Conservation (phyloP, 2,329 filamentous ascomycete species). For the Exophiala sideris region DNA sequence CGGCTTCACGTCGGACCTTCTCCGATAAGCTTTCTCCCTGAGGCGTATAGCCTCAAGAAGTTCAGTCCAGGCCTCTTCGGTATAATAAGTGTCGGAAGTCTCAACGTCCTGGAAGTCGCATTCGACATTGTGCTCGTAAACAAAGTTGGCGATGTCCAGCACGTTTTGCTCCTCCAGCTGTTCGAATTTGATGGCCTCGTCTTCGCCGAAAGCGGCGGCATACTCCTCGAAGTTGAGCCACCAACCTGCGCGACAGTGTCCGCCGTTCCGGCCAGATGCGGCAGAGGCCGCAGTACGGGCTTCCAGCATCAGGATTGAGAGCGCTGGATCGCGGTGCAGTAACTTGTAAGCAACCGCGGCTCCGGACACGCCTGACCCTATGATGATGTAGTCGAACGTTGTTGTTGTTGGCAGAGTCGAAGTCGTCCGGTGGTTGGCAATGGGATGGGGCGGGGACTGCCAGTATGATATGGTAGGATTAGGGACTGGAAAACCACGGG, state of each 20-base stretch:
- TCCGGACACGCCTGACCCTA: conserved; percentile 45
- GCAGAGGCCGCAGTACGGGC: conserved; percentile 45
- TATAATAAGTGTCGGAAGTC: conserved; percentile 30
- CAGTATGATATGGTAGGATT: conserved; percentile 36
- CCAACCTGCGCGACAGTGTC: conserved; percentile 31
- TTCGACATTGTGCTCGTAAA: conserved; percentile 39
- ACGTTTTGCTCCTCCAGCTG: conserved; percentile 43
- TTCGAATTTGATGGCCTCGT: conserved; percentile 47
- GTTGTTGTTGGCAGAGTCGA: conserved; percentile 31
- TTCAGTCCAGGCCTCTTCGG: conserved; percentile 3
- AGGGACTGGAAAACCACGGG: conserved; percentile 30
- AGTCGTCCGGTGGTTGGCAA: conserved; percentile 38
- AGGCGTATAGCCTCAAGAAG: conserved; percentile 10
- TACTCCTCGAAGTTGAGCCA: no score
- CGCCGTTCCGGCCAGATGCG: conserved; percentile 46
- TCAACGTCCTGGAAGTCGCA: conserved; percentile 45
- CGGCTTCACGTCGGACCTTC: neutral
- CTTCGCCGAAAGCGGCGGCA: conserved; percentile 39
- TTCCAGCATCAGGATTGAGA: conserved; percentile 40
- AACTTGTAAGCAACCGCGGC: conserved; percentile 37
- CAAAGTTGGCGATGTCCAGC: conserved; percentile 42
- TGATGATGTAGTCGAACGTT: conserved; percentile 37
- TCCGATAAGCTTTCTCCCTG: conserved; percentile 8
- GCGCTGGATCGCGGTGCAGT: conserved; percentile 21
- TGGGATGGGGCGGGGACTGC: conserved; percentile 33